Conservation (phyloP, 1,139 yeast species). For the Yamadazyma conglobata region DNA sequence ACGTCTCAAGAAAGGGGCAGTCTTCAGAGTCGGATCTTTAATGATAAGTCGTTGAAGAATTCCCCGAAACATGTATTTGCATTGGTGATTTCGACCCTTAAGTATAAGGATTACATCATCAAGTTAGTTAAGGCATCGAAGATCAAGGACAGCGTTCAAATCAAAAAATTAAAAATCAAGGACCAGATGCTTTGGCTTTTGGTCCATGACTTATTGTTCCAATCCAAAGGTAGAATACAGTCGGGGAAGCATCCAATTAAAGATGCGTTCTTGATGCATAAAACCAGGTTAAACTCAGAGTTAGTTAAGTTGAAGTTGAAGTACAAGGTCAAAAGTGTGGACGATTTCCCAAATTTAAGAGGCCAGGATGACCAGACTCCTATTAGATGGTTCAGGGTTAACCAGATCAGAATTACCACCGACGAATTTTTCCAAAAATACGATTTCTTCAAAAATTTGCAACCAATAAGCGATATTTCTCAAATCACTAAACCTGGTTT, state of each 20-base stretch:
- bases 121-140: constrained; percentile 64
- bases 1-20: constrained; percentile 28
- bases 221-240: constrained; percentile 77
- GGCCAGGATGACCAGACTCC: constrained; percentile 62
- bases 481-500: constrained; percentile 50
- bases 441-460: constrained; percentile 41
- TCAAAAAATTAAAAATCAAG: constrained; percentile 37
- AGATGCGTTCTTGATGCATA: constrained; percentile 72
- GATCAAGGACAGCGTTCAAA: constrained; percentile 42
- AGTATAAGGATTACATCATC: constrained; percentile 59
- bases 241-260: constrained; percentile 87
- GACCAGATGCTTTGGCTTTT: constrained; percentile 56
- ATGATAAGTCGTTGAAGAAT: constrained; percentile 28
- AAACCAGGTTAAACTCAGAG: constrained; percentile 80
- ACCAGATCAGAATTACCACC: constrained; percentile 46
- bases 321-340: constrained; percentile 46
- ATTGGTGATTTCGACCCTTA: constrained; percentile 70
- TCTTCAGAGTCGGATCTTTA: constrained; percentile 66
- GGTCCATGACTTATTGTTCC: constrained; percentile 77
- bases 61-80: constrained; percentile 84
- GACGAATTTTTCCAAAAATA: constrained; percentile 41
- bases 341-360: constrained; percentile 32
- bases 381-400: constrained; percentile 83
- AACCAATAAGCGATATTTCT: constrained; percentile 41
- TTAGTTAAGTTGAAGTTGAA: constrained; percentile 72